These are phyloP conservation scores for Xylaria curta DNA, from an alignment of 495 filamentous ascomycete genomes.

Conservation along the genomic window DNA sequence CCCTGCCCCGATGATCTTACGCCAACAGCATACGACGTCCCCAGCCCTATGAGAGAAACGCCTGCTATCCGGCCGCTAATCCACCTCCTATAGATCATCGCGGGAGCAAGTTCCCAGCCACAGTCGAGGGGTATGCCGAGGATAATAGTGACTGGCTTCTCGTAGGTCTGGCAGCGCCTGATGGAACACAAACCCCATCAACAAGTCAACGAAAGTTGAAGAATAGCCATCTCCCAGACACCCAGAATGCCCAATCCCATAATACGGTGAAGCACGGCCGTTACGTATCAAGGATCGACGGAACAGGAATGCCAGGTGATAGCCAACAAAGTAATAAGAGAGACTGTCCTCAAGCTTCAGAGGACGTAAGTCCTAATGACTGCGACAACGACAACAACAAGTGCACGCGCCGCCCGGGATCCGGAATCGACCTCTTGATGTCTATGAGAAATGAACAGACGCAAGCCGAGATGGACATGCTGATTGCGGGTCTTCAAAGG, in stretches of 20 bases:
- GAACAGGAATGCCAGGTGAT: neutral
- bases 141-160: neutral
- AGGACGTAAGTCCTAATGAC: neutral
- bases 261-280: neutral
- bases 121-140: neutral
- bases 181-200: neutral
- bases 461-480: neutral
- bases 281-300: neutral
- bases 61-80: neutral
- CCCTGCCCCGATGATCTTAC: neutral
- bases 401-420: neutral
- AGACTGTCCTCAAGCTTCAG: neutral
- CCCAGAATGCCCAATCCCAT: neutral
- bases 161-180: neutral
- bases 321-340: neutral
- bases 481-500: neutral
- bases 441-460: neutral
- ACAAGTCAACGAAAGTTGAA: neutral
- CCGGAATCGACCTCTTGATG: neutral
- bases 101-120: neutral
- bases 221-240: neutral
- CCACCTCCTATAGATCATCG: neutral
- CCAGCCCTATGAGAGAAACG: neutral
- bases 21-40: neutral
- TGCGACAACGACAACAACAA: neutral